Evolutionary conservation across 441 rosid genomes (phyloP).

Genomic region (Rhodomyrtus psidioides): DNA sequence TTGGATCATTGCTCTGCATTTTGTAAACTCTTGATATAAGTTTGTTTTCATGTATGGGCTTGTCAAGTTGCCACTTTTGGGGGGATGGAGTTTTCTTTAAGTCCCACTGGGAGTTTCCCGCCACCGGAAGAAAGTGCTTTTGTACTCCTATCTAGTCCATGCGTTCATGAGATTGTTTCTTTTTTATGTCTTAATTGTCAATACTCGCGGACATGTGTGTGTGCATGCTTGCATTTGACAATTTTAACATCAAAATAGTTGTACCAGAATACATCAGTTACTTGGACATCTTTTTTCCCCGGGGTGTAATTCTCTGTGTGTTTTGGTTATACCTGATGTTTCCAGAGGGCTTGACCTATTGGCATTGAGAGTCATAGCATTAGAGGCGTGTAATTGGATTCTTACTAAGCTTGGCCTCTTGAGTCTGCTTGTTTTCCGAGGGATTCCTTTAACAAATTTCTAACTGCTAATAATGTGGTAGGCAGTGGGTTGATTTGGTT

Average conservation of each 20-base stretch:
- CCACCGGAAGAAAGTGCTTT: background rate
- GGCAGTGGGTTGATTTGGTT: background rate
- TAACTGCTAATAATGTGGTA: background rate
- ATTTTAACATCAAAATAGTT: background rate
- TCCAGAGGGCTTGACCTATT: background rate
- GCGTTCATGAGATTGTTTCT: background rate
- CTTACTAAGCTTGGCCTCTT: background rate
- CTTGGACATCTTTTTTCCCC: background rate
- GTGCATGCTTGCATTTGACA: background rate
- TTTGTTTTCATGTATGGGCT: background rate
- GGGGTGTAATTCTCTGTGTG: background rate
- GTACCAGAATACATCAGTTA: background rate
- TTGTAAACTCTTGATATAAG: background rate
- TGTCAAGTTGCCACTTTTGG: background rate
- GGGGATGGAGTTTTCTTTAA: background rate
- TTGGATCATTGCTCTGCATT: background rate
- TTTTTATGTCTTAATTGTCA: background rate
- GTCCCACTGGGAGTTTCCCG: background rate
- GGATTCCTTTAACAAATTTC: background rate
- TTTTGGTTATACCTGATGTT: background rate
- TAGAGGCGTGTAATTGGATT: background rate
- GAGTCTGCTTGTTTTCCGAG: background rate
- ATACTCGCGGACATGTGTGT: rapidly evolving
- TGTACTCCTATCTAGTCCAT: background rate
- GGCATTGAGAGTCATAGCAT: background rate